These are phyloP conservation scores for Erucastrum elatum DNA, from an alignment of 345 rosid species.

Conservation along the genomic window DNA sequence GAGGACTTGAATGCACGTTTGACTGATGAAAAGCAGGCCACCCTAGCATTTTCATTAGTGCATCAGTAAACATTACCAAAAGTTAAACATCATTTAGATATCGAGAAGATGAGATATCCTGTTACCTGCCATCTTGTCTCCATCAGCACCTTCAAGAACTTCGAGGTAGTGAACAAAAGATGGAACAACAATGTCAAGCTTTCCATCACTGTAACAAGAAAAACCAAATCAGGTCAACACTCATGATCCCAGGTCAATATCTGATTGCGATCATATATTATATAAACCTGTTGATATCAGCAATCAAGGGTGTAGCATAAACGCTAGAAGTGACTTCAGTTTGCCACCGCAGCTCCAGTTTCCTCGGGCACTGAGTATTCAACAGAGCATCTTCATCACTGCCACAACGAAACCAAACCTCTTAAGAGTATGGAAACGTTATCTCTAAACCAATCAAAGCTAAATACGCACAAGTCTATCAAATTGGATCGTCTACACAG, in stretches of 20 bases:
- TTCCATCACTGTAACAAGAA: conserved; percentile 73
- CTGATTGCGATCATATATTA: background rate
- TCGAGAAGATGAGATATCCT: background rate
- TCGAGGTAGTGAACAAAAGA: conserved; percentile 98
- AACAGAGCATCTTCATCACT: conserved; percentile 88
- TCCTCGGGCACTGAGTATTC: conserved; percentile 90
- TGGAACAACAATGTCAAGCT: conserved; percentile 95
- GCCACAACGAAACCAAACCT: conserved; percentile 21
- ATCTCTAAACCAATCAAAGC: conserved; percentile 16
- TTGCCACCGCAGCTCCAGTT: conserved; percentile 97
- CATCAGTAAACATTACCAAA: conserved; percentile 13
- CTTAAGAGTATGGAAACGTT: background rate
- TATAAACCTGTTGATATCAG: conserved; percentile 84
- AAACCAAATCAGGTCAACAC: background rate
- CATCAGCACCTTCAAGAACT: conserved; percentile 98
- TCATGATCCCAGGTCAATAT: background rate
- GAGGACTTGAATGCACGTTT: conserved; percentile 95
- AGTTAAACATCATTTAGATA: background rate
- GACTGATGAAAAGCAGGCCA: conserved; percentile 99
- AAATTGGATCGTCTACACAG: background rate
- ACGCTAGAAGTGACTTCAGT: conserved; percentile 97
- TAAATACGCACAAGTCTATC: background rate
- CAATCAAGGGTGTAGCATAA: conserved; percentile 89
- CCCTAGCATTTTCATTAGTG: conserved; percentile 52
- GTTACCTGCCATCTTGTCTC: conserved; percentile 97